A percentile compares a stretch with the other conserved stretches of the same genome.
phyloP scores from a whole-genome alignment of 352 stramenopile species.

The Phytophthora colocasiae region DNA sequence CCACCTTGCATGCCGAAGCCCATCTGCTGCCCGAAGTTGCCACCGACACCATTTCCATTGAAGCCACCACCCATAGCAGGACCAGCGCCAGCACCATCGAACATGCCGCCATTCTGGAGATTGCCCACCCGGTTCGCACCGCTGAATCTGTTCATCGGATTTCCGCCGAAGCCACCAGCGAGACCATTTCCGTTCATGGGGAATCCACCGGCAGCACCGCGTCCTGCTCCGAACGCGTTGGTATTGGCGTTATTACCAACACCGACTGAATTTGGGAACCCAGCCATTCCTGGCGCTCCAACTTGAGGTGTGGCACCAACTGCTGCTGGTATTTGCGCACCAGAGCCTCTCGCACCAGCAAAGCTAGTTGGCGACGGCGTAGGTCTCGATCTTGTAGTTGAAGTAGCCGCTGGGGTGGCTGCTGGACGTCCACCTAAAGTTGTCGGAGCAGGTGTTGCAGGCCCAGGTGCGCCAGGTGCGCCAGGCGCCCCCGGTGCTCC shows the following conservation, averaged over 20 bases:
- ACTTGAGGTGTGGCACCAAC: not conserved
- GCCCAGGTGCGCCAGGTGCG: not conserved
- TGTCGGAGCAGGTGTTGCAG: slow-evolving; percentile 27
- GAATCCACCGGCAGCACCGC: slow-evolving; percentile 12
- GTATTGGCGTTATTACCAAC: not conserved
- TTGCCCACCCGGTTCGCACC: slow-evolving; percentile 9
- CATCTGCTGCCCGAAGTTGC: slow-evolving; percentile 17
- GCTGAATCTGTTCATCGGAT: slow-evolving; percentile 15
- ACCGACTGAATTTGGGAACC: not conserved
- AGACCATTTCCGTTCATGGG: not conserved
- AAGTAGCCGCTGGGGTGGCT: slow-evolving; percentile 23
- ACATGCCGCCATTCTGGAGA: not conserved
- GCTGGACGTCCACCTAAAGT: slow-evolving; percentile 18
- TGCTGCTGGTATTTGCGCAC: slow-evolving; percentile 10
- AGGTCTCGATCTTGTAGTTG: slow-evolving; percentile 10
- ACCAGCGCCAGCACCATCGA: slow-evolving; percentile 8
- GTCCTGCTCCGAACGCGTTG: slow-evolving; percentile 13
- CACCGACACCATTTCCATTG: slow-evolving; percentile 2
- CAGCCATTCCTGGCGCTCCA: slow-evolving; percentile 2
- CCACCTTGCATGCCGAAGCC: slow-evolving; percentile 17
- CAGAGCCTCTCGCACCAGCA: not conserved
- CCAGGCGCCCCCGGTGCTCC: not conserved
- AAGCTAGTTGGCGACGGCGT: slow-evolving; percentile 28
- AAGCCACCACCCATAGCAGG: slow-evolving; percentile 9
- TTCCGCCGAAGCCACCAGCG: slow-evolving; percentile 14